phyloP scores from a whole-genome alignment of 805 yeast species.

The Tetrapisispora pingtungensis region DNA sequence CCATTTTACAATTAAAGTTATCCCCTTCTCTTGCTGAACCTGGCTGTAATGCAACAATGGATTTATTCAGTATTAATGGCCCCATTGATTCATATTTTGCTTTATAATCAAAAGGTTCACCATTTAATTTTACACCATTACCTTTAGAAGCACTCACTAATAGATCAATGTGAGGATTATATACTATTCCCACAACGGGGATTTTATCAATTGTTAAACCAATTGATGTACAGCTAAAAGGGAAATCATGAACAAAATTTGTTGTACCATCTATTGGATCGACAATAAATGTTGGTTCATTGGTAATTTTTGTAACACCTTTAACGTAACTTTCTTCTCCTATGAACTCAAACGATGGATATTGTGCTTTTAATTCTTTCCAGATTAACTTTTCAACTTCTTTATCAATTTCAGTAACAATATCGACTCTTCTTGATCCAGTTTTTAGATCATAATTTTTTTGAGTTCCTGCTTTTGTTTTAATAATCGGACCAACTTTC shows the following conservation, averaged over 20 bases:
- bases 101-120: constrained; percentile 42
- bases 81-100: constrained; percentile 60
- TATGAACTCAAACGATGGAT: constrained; percentile 43
- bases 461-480: constrained; percentile 38
- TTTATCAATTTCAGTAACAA: constrained; percentile 56
- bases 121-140: constrained; percentile 45
- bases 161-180: constrained; percentile 47
- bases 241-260: constrained; percentile 50
- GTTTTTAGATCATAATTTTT: constrained; percentile 25
- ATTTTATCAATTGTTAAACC: constrained; percentile 42
- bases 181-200: constrained; percentile 55
- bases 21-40: constrained; percentile 83
- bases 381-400: constrained; percentile 41
- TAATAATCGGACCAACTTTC: constrained; percentile 40
- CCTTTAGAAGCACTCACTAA: constrained; percentile 46
- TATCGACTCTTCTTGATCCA: constrained; percentile 39
- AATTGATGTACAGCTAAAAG: constrained; percentile 52
- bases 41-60: constrained; percentile 82
- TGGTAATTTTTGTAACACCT: constrained; percentile 37
- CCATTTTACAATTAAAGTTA: constrained; percentile 67
- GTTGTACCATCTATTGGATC: constrained; percentile 59
- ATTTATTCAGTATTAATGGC: constrained; percentile 76
- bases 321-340: constrained; percentile 51
- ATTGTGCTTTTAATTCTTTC: constrained; percentile 23
- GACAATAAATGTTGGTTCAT: constrained; percentile 49